These are phyloP conservation scores for Corynascus novoguineensis DNA, from an alignment of 495 filamentous ascomycete species.

Conservation along the genomic window DNA sequence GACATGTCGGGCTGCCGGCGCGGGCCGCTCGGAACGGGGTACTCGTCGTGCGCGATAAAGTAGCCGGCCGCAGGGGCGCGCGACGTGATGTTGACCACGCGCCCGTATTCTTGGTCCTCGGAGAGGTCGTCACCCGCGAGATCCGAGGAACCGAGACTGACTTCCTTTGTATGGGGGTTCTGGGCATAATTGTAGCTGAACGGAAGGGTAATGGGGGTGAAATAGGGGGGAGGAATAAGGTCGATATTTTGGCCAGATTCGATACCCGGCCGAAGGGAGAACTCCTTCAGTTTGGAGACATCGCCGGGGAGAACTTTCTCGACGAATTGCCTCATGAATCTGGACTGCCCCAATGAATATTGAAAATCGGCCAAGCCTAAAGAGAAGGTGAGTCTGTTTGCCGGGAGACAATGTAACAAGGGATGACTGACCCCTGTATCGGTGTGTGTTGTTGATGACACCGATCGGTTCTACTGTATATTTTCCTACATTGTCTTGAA, in stretches of 20 bases:
- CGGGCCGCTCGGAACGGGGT: constrained; percentile 36
- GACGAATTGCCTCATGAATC: constrained; percentile 60
- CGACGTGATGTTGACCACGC: constrained; percentile 38
- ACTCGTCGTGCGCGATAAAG: constrained; percentile 55
- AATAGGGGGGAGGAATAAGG: constrained; percentile 72
- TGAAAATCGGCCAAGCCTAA: constrained; percentile 64
- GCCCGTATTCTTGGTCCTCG: constrained; percentile 26
- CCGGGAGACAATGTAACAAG: neutral
- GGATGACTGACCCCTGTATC: constrained; percentile 62
- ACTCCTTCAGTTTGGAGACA: constrained; percentile 65
- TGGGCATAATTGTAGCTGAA: constrained; percentile 61
- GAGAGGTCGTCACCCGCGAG: constrained; percentile 20
- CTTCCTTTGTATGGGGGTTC: constrained; percentile 45
- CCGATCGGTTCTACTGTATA: constrained; percentile 71
- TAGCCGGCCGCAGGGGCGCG: constrained; percentile 51
- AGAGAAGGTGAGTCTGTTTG: neutral
- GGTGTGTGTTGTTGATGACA: constrained; percentile 69
- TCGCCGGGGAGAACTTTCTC: constrained; percentile 60
- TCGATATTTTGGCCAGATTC: constrained; percentile 55
- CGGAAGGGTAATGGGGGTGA: constrained; percentile 60
- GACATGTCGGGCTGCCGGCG: constrained; percentile 38
- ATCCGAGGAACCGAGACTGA: constrained; percentile 30
- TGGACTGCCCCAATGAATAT: constrained; percentile 54
- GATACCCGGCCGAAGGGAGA: constrained; percentile 61
- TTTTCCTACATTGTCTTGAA: constrained; percentile 63